phyloP scores from a whole-genome alignment of 352 stramenopile genomes.

The Thalassiosira livingstoniorum region DNA sequence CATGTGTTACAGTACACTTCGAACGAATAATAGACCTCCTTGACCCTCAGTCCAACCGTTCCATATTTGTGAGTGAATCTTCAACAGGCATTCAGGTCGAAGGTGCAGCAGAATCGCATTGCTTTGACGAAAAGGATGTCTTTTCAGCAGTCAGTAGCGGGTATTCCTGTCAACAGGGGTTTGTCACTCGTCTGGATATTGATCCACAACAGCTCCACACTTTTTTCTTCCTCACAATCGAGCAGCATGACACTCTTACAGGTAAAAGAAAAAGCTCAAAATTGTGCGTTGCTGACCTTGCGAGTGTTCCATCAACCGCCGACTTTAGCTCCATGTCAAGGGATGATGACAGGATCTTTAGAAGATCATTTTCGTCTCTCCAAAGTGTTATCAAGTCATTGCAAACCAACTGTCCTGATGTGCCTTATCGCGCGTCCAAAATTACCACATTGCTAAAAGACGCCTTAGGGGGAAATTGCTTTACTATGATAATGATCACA shows the following conservation, averaged over 20 bases:
- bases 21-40: constrained; percentile 31
- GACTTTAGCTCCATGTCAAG: neutral
- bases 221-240: constrained; percentile 15
- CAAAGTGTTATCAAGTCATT: constrained; percentile 13
- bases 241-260: neutral
- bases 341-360: neutral
- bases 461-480: constrained; percentile 25
- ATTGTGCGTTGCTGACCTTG: constrained; percentile 10
- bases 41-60: constrained; percentile 1
- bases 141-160: constrained; percentile 9
- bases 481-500: constrained; percentile 19
- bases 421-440: constrained; percentile 17
- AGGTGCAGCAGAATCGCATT: constrained; percentile 25
- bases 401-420: neutral
- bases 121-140: constrained; percentile 19
- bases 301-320: neutral
- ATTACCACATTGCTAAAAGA: constrained; percentile 19
- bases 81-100: neutral
- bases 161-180: constrained; percentile 2
- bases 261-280: constrained; percentile 13
- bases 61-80: constrained; percentile 20
- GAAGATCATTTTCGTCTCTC: constrained; percentile 5
- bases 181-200: constrained; percentile 3
- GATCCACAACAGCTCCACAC: constrained; percentile 18
- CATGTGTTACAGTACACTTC: constrained; percentile 16